Conservation (phyloP, 345 rosid species). For the Excoecaria agallocha region DNA sequence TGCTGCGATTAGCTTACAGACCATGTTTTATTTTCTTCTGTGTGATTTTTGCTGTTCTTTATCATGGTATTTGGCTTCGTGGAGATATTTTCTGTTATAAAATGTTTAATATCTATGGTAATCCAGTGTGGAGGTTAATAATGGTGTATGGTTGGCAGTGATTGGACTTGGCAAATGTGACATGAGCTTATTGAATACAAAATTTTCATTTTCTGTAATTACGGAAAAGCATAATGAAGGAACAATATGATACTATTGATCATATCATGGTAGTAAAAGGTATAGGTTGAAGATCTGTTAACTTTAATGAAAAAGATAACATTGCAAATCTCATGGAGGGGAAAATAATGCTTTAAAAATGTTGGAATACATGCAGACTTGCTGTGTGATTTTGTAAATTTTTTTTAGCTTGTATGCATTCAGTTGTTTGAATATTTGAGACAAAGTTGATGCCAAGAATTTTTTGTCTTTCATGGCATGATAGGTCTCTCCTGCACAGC, state of each 20-base stretch:
- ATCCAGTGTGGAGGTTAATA: background rate
- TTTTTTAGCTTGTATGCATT: background rate
- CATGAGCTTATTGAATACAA: background rate
- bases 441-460: background rate
- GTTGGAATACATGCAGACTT: background rate
- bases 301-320: background rate
- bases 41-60: background rate
- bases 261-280: background rate
- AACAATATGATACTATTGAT: background rate
- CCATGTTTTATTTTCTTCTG: background rate
- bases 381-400: background rate
- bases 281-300: background rate
- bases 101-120: background rate
- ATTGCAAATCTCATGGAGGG: background rate
- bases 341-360: background rate
- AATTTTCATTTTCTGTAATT: background rate
- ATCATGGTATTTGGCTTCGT: background rate
- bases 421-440: background rate
- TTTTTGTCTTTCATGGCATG: background rate
- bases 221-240: background rate
- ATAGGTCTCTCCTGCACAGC: background rate
- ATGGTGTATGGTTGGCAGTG: background rate
- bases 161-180: background rate
- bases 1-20: background rate
- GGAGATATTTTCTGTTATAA: background rate